Base-by-base conservation (phyloP, 2,329 filamentous ascomycete species). In the Monosporascus ibericus region DNA sequence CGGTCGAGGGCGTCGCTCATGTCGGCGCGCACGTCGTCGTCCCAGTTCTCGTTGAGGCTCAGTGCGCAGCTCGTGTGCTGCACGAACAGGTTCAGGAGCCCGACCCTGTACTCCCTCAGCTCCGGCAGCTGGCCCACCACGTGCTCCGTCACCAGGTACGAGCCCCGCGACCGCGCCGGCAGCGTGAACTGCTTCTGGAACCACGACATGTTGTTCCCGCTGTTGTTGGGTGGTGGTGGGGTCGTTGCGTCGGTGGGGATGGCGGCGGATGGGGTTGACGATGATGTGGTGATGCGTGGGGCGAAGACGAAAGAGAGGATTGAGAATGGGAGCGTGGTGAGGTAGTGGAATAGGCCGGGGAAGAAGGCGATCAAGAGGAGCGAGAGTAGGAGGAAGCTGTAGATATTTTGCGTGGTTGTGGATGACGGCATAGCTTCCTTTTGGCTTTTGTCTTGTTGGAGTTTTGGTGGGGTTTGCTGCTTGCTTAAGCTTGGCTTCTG, bases 61-160 rank as follows among this genome's bases (percentile, higher is more conserved):
- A 99, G 78, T 14, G 88, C 94, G 72, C 91, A 96, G 65, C 85
- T 90, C 5, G 94, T 99, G 73, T 99, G 94, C 73, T 99, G 92
- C 51, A 97, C 80, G 70, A 97, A 99, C 47, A 99, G 79, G 69
- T 96, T 85, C 57, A 97, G 75, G 55, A 95, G 73, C 44, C 91
- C 91, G 61, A 94, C 82, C 69, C 92, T 92, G 80, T 95, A 96
- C 59, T 82, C 70, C 54, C 78, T 77, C 58, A 97, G 81, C 72
- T 96, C 91, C 4, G 92, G 92, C 1, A 97, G 74, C 54, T 84
- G 76, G 48, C 77, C 75, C 25, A 83, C 61, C 52, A 97, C 80
- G 49, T 86, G 77, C 68, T 92, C 84, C 48, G 92, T 96, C 63
- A 97, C 80, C 54, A 97, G 87, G 74, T 96, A 96, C 50, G 85